A percentile compares a stretch with the other conserved stretches of the same genome.
These are phyloP conservation scores for Gigaspora rosea DNA, from an alignment of 192 early-diverging fungal genomes.

Conservation along the genomic window DNA sequence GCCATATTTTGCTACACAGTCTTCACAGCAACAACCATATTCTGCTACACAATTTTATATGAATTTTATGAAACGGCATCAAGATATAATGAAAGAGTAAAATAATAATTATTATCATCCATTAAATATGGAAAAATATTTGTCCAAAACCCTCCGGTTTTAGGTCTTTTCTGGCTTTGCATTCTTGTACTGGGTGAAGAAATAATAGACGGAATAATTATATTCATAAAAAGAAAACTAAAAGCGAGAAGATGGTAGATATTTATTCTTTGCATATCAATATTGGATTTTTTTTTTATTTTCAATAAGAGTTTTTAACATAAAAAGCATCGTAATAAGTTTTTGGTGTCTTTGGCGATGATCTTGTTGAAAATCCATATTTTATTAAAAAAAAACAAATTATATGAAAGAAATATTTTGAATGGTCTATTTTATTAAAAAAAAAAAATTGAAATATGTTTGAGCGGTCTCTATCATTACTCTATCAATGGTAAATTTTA, in stretches of 20 bases:
- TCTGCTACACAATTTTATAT: too few species aligned
- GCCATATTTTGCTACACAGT: too few species aligned
- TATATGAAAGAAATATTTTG: too few species aligned
- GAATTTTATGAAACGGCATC: too few species aligned
- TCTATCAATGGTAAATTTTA: too few species aligned
- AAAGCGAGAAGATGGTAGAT: not conserved
- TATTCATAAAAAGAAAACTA: not conserved
- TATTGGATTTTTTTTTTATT: not conserved
- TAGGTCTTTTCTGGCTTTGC: not conserved
- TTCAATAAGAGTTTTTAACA: not conserved
- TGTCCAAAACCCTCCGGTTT: not conserved
- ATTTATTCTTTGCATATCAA: not conserved
- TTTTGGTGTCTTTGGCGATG: not conserved
- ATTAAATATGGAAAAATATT: not conserved
- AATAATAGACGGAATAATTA: not conserved
- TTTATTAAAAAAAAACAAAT: not conserved
- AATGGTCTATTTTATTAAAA: too few species aligned
- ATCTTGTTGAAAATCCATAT: not conserved
- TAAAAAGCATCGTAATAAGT: not conserved
- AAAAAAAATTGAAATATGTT: too few species aligned
- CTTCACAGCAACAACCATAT: too few species aligned
- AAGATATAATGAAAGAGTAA: too few species aligned
- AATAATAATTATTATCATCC: not conserved
- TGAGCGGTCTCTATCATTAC: too few species aligned
- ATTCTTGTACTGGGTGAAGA: not conserved